Percentiles rank a stretch among this genome's conserved stretches.
These are phyloP conservation scores for Penicillium griseofulvum DNA, from an alignment of 2,329 filamentous ascomycete genomes.

Conservation along the genomic window DNA sequence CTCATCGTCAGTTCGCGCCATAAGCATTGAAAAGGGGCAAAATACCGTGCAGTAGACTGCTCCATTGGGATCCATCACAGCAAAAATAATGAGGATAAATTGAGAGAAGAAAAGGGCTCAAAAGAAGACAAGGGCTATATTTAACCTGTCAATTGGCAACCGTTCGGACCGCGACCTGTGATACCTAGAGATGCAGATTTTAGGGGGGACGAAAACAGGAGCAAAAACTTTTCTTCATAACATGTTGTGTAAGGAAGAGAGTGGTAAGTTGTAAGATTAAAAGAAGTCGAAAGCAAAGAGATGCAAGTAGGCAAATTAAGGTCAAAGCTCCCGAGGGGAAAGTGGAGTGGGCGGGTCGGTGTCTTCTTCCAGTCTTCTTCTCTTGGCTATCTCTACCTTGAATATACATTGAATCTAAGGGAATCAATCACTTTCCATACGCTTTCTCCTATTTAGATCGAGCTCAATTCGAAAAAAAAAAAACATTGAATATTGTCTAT, in stretches of 20 bases:
- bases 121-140: constrained; percentile 10
- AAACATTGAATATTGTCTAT: background rate
- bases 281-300: background rate
- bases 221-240: constrained; percentile 9
- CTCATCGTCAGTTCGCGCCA: constrained; percentile 1
- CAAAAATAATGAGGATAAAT: background rate
- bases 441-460: background rate
- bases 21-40: constrained; percentile 12
- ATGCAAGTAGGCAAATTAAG: background rate
- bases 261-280: background rate
- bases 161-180: constrained; percentile 20
- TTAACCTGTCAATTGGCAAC: constrained; percentile 11
- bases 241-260: background rate
- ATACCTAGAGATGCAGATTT: constrained; percentile 22
- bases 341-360: constrained; percentile 1
- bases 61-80: constrained; percentile 42
- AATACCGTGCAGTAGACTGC: constrained; percentile 67
- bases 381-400: background rate
- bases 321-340: background rate
- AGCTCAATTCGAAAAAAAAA: background rate
- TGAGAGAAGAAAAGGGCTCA: background rate
- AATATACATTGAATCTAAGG: background rate
- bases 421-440: background rate
- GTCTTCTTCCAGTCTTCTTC: background rate
- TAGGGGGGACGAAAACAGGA: constrained; percentile 20